A percentile compares a stretch with the other conserved stretches of the same genome.
phyloP scores from a whole-genome alignment of 164 flowering plant species.

The Cinnamomum micranthum region DNA sequence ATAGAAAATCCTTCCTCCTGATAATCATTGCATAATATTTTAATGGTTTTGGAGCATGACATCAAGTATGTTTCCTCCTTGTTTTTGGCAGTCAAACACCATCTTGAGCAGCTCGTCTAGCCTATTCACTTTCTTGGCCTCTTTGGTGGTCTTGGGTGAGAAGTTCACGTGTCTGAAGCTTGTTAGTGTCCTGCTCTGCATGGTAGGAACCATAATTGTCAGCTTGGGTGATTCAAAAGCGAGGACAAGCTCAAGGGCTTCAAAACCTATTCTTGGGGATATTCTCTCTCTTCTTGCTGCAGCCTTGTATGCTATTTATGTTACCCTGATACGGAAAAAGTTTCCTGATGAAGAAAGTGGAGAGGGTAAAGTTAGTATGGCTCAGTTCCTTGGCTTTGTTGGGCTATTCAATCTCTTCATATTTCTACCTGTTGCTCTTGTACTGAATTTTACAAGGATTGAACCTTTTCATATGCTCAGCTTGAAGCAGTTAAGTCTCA shows the following conservation, averaged over 20 bases:
- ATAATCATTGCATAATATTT: neutral
- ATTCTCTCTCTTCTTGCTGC: conserved; percentile 72
- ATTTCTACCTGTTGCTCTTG: conserved; percentile 76
- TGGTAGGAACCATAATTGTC: conserved; percentile 90
- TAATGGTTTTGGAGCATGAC: neutral
- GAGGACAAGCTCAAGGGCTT: conserved; percentile 34
- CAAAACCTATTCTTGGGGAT: conserved; percentile 86
- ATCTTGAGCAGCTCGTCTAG: conserved; percentile 92
- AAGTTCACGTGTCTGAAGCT: conserved; percentile 91
- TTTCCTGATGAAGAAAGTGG: conserved; percentile 73
- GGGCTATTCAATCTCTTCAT: conserved; percentile 84
- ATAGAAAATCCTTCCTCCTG: neutral
- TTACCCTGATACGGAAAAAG: conserved; percentile 80
- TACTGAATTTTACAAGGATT: conserved; percentile 52
- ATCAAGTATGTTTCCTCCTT: neutral
- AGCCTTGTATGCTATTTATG: conserved; percentile 73
- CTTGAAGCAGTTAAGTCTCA: conserved; percentile 72
- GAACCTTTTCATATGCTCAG: conserved; percentile 62
- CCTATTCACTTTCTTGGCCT: conserved; percentile 83
- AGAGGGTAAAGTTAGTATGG: conserved; percentile 71
- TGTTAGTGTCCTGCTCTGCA: conserved; percentile 84
- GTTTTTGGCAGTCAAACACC: conserved; percentile 74
- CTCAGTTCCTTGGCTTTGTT: conserved; percentile 88
- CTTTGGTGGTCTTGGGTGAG: conserved; percentile 79
- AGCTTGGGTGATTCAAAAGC: conserved; percentile 74